Evolutionary conservation across 2,329 filamentous ascomycete genomes (phyloP), one percentile per base, ranked within the genome.

Genomic region (Teratosphaeria nubilosa): DNA sequence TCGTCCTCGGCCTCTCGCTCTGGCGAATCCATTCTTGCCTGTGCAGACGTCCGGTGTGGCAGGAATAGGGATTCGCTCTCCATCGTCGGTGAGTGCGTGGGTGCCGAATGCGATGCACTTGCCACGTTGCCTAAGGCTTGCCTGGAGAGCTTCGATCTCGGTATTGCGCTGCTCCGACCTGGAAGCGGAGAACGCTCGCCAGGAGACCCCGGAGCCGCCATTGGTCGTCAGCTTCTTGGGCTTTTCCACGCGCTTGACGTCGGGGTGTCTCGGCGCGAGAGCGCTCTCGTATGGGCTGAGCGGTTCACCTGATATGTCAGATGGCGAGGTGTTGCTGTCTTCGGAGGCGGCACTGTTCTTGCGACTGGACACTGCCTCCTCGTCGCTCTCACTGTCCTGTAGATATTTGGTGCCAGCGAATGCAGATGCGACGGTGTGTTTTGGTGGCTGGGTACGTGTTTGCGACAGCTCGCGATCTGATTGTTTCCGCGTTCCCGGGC

Each of bases 391-490:
- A 54, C 68, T 70, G 63, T 71, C 69, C 55, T 71, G 64, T 60
- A 71, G 58, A 59, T 71, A 71, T 63, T 71, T 71, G 31, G 69
- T 71, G 51, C 69, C 69, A n/a, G 69, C 69, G 54, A 71, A 71
- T 10, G 69, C 62, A 50, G 68, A 70, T 10, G 69, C 69, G 10
- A 71, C 69, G 20, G 69, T 71, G 57, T 71, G 68, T n/a, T 60
- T 59, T 6, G 67, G 64, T 45, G 60, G 59, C 57, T 60, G 57
- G 25, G 55, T 48, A 55, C 59, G 54, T 48, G 56, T 54, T 56
- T 58, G 56, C 16, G 57, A 57, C 30, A 59, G 57, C 25, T 65
- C 60, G 20, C 58, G 58, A 25, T 55, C n/a, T n/a, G 58, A 65
- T 4, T 48, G 32, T 24, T 62, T 61, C 50, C 65, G 61, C 14